Percentiles rank a stretch among this genome's conserved stretches.
Evolutionary conservation across 768 basidiomycete genomes (phyloP).

Genomic region (Boletus edulis): DNA sequence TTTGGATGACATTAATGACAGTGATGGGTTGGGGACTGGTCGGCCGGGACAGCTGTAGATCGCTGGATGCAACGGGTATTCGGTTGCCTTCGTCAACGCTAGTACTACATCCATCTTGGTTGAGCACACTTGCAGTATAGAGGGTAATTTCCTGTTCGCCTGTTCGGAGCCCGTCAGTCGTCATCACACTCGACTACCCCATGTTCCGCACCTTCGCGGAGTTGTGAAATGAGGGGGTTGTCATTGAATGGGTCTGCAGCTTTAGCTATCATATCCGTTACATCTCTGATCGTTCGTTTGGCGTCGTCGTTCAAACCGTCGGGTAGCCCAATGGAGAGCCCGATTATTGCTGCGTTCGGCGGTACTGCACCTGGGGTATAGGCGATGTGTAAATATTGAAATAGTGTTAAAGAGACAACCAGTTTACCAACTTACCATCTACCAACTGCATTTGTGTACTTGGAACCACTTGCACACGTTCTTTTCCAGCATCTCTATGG

Average conservation of each 20-base stretch:
- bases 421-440: neutral
- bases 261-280: neutral
- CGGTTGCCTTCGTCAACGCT: neutral
- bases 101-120: neutral
- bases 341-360: neutral
- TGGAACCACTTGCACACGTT: neutral
- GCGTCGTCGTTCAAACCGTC: neutral
- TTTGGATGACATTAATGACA: neutral
- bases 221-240: neutral
- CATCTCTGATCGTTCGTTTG: neutral
- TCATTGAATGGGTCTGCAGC: conserved; percentile 1
- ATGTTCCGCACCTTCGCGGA: neutral
- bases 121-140: neutral
- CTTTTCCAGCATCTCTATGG: neutral
- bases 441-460: neutral
- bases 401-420: too few relatives aligned
- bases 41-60: neutral
- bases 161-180: neutral
- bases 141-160: neutral
- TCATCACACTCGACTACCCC: neutral
- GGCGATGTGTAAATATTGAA: neutral
- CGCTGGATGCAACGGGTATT: neutral
- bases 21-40: neutral
- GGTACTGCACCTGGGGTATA: neutral
- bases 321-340: neutral